Evolutionary conservation across 176 grass and related monocot genomes (phyloP).

Genomic region (Lolium rigidum): DNA sequence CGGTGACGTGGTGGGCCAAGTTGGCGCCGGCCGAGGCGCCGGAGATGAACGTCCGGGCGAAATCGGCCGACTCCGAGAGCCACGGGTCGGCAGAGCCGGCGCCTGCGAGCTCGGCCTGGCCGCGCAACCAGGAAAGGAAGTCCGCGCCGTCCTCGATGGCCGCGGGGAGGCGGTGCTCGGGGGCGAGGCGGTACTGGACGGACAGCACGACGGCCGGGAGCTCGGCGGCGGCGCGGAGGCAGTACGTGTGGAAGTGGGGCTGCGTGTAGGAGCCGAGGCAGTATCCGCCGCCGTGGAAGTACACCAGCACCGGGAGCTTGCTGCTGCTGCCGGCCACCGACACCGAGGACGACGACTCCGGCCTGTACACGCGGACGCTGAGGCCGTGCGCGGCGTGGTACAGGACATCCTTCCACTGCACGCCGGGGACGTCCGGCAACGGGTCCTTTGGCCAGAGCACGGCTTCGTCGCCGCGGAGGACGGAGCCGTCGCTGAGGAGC

Average conservation of each 20-base stretch:
- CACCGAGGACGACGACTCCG: neutral
- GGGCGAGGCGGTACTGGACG: conserved; percentile 62
- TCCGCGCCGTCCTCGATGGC: conserved; percentile 61
- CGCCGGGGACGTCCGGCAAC: conserved; percentile 10
- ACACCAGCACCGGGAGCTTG: conserved; percentile 36
- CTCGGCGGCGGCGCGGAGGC: conserved; percentile 18
- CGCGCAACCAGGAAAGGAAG: conserved; percentile 46
- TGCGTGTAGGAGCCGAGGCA: conserved; percentile 4
- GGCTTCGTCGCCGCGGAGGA: conserved; percentile 35
- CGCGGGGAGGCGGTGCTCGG: conserved; percentile 61
- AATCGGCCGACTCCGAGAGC: conserved; percentile 41
- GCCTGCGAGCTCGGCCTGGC: neutral
- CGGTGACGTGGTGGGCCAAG: conserved; percentile 33
- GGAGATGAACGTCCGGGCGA: conserved; percentile 33
- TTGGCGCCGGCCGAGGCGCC: conserved; percentile 34
- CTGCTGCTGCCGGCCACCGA: neutral
- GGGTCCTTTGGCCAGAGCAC: neutral
- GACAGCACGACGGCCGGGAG: conserved; percentile 54
- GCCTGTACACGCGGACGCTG: conserved; percentile 29
- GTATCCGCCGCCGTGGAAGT: conserved; percentile 45
- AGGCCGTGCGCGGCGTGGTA: conserved; percentile 41
- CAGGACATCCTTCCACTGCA: conserved; percentile 40
- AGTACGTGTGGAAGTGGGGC: neutral
- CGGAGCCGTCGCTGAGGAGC: conserved; percentile 46
- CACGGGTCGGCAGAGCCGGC: conserved; percentile 16